Evolutionary conservation across 768 basidiomycete species (phyloP), one percentile per base, ranked within the genome.

Genomic region (Russula lepida): DNA sequence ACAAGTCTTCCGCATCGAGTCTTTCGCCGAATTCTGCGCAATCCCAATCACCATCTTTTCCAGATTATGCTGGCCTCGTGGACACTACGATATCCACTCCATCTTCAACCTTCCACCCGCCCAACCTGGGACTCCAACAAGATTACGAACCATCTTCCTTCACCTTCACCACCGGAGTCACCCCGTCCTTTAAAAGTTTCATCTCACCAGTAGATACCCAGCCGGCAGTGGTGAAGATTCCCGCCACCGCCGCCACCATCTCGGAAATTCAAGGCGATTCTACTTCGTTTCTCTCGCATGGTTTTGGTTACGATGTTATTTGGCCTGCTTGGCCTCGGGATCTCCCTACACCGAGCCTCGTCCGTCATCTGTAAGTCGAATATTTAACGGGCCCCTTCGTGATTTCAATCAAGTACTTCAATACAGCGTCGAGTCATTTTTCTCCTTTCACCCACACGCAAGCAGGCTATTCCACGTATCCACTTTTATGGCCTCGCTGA

Each of bases 341-440:
- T 52, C 74, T 91, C 33, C 88, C 89, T 17, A 72, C 74, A n/a
- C 81, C 82, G 7, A 79, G 81, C 30, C 72, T 88, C 37, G 72
- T 89, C 12, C 78, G 80, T 44, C 86, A 89, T 68, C 71, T 90
- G 86, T 86, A 64, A 67, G 83, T 72, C 21, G 28, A 28, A 3
- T 2, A 28, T 44, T n/a, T 47, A 56, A 27, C 25, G 43, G 53
- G 49, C 30, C 50, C 30, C 12, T 48, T 8, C 4, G 12, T 25
- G 21, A 50, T 58, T 23, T 33, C 13, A 19, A 21, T 21, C 28
- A 13, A 61, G 32, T 62, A 13, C 46, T 43, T 48, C 23, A 46
- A n/a, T 21, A 35, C 60, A 88, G 86, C 48, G 81, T 90, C 55
- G 87, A 91, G 35, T 82, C 83, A 2, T 95, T 92, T 73, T 93